Evolutionary conservation across 805 yeast species (phyloP), one percentile per base, ranked within the genome.

Genomic region (Nakazawaea wyomingensis): DNA sequence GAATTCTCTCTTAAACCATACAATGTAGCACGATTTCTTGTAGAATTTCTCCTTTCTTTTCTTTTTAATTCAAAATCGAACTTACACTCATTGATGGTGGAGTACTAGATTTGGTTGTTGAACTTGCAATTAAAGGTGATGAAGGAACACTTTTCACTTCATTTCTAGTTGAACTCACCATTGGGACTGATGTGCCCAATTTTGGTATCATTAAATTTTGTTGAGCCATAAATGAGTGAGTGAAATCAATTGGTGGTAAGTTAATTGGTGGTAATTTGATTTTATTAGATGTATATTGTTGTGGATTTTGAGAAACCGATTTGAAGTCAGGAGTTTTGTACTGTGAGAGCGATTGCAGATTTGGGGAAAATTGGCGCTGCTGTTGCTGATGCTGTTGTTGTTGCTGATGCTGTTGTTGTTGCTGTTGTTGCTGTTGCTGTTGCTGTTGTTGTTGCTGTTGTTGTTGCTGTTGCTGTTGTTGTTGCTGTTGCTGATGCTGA

Each of bases 221-320:
- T 17, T 29, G 32, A 2, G 41, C 30, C 11, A 18, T 24, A 16
- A 17, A 35, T 5, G 43, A 28, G 22, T 38, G 43, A 11, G 43
- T 44, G 37, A 35, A 38, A 30, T 44, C 43, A 4, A 39, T 33
- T 5, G 36, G 26, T 27, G 46, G 40, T 7, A 44, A 32, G 5
- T 35, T 20, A 14, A 44, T n/a, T 3, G 43, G 47, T 13, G 47
- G 47, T 13, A 44, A 35, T 10, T 10, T 39, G 28, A 44, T 34
- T 24, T 34, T 37, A 5, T 33, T 17, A 9, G 8, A 14, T 4
- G 18, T 20, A 14, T 26, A 34, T 34, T 26, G 19, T 9, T 19
- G n/a, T 19, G 35, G 10, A 5, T n/a, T 18, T 22, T n/a, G n/a
- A n/a, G n/a, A n/a, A n/a, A n/a, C n/a, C n/a, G n/a, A n/a, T n/a